Base-by-base conservation (phyloP, 83 land plant species). In the Picea abies region DNA sequence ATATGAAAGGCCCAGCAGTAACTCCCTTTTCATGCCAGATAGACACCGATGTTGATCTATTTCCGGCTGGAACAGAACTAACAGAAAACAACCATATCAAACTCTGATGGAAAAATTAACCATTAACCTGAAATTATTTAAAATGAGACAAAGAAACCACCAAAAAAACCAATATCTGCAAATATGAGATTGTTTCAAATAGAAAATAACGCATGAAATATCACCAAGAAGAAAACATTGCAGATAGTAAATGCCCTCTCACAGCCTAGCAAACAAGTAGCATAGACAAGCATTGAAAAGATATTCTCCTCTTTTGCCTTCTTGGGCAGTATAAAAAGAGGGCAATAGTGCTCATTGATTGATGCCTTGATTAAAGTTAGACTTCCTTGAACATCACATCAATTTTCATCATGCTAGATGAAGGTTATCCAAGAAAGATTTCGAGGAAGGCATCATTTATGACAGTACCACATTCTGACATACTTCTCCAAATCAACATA, bases 1-100 rank as follows among this genome's bases (percentile, higher is more conserved):
- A 22, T 39, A 96, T 35, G 81, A 89, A 91, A 26, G 85, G 72
- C 52, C 81, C 86, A 37, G 91, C 93, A 47, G 39, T 44, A 68
- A 85, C 41, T 12, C 93, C 95, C 84, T 84, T 88, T 41, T 88
- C 85, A 62, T 87, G 86, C 83, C 80, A 91, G 44, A 91, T 62
- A n/a, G 82, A 52, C 14, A 86, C 78, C 78, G 91, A 60, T 20
- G 84, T 89, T 12, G 89, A 90, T 85, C 84, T 93, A 62, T 86
- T 71, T 56, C 58, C 41, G 20, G 37, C 73, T 65, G 81, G 39
- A 80, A 41, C 92, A 88, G 85, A 71, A 89, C 81, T 75, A 75
- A 47, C 78, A 75, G 49, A 75, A 75, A 75, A 47, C 41, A 58
- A 47, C 78, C 47, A 23, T 37, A 25, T 75, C 78, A 75, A 47